Percentiles rank a stretch among this genome's conserved stretches.
phyloP scores from a whole-genome alignment of 345 rosid genomes.

The Durio zibethinus region DNA sequence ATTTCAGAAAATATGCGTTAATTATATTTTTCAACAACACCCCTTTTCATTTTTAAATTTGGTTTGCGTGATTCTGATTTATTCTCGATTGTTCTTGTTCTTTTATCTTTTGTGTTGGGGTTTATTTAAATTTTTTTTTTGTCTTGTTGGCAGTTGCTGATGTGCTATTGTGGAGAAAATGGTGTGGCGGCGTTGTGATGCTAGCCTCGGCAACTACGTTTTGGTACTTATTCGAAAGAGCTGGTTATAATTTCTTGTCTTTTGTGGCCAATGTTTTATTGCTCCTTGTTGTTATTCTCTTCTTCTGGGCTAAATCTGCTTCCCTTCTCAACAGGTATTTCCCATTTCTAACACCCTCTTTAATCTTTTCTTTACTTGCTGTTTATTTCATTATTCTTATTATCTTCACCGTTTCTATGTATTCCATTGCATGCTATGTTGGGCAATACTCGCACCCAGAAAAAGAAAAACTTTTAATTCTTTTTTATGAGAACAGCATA shows the following conservation, averaged over 20 bases:
- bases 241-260: constrained; percentile 70
- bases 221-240: constrained; percentile 80
- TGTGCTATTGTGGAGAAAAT: constrained; percentile 75
- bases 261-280: constrained; percentile 71
- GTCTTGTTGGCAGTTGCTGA: constrained; percentile 59
- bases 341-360: no score
- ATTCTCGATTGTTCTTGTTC: no score
- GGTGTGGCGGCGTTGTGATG: constrained; percentile 42
- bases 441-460: neutral
- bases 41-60: neutral
- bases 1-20: neutral
- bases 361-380: neutral
- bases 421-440: neutral
- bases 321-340: constrained; percentile 80
- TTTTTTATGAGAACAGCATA: neutral
- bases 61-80: neutral
- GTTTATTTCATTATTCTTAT: no score
- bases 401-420: neutral
- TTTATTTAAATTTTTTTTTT: neutral
- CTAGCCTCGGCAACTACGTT: constrained; percentile 48
- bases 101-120: neutral
- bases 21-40: neutral
- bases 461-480: neutral
- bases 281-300: constrained; percentile 71
- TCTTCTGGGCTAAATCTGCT: constrained; percentile 98